phyloP scores from a whole-genome alignment of 352 stramenopile genomes.

The Pythium graminicola region DNA sequence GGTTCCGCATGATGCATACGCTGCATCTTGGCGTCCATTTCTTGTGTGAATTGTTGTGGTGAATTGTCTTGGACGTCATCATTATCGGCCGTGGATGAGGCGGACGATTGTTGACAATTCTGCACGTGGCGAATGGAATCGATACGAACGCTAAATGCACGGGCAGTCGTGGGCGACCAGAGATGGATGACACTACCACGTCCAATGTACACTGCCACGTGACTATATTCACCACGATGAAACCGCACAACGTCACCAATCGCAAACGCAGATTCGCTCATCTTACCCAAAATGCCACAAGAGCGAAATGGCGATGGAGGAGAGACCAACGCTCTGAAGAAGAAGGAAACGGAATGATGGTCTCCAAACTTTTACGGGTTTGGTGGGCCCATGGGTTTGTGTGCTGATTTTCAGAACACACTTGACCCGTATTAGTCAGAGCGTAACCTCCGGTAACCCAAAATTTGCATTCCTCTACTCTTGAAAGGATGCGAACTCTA shows the following conservation, averaged over 20 bases:
- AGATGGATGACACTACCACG: slow-evolving; percentile 50
- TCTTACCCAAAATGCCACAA: too few species aligned
- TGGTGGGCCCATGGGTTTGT: too few species aligned
- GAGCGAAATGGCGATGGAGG: too few species aligned
- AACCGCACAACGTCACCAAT: slow-evolving; percentile 59
- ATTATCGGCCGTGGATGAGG: slow-evolving; percentile 1
- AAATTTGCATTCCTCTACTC: too few species aligned
- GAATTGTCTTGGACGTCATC: slow-evolving; percentile 4
- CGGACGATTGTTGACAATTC: slow-evolving; percentile 11
- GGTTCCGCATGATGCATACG: slow-evolving; percentile 33
- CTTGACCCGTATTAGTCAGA: too few species aligned
- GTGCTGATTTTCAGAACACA: too few species aligned
- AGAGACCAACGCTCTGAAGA: background rate
- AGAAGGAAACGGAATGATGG: slow-evolving; percentile 3
- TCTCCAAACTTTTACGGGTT: too few species aligned
- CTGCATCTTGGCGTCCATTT: slow-evolving; percentile 51
- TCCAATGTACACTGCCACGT: slow-evolving; percentile 51
- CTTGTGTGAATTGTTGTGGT: slow-evolving; percentile 34
- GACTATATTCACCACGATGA: slow-evolving; percentile 51
- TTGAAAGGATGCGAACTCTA: slow-evolving; percentile 1
- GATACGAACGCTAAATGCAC: slow-evolving; percentile 52
- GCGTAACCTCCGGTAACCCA: background rate
- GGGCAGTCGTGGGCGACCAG: slow-evolving; percentile 36
- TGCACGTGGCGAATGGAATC: slow-evolving; percentile 48
- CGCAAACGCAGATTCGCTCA: slow-evolving; percentile 8